Percentiles rank a stretch among this genome's conserved stretches.
These are phyloP conservation scores for Saxophila tyrrhenica DNA, from an alignment of 495 filamentous ascomycete species.

Conservation along the genomic window DNA sequence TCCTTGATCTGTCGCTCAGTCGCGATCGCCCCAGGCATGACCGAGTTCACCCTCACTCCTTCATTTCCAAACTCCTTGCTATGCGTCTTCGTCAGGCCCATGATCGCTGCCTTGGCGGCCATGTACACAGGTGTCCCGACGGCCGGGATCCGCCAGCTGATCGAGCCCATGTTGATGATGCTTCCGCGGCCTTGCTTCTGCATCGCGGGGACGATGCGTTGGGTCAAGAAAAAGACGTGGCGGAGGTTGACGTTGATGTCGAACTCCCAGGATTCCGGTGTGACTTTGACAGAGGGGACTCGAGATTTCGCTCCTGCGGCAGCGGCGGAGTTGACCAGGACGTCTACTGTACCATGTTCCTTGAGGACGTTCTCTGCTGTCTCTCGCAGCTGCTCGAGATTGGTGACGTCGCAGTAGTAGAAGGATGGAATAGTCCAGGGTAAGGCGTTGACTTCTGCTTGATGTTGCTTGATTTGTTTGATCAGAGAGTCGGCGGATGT, in stretches of 20 bases:
- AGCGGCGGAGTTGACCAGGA: conserved; percentile 18
- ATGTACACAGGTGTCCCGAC: conserved; percentile 19
- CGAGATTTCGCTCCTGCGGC: conserved; percentile 12
- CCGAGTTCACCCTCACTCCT: conserved; percentile 21
- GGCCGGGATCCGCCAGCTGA: conserved; percentile 27
- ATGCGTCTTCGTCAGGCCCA: conserved; percentile 18
- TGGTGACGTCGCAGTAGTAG: conserved; percentile 15
- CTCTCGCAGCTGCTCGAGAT: conserved; percentile 4
- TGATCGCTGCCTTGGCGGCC: conserved; percentile 27
- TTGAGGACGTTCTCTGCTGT: conserved; percentile 1
- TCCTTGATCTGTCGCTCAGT: conserved; percentile 33
- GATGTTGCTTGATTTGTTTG: neutral
- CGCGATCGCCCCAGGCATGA: conserved; percentile 24
- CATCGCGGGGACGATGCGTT: conserved; percentile 26
- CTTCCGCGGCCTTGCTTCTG: conserved; percentile 17
- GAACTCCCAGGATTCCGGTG: conserved; percentile 23
- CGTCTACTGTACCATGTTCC: conserved; percentile 10
- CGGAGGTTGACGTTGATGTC: conserved; percentile 25
- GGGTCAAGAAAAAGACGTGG: conserved; percentile 32
- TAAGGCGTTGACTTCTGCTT: neutral
- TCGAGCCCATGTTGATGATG: conserved; percentile 26
- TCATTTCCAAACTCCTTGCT: conserved; percentile 13
- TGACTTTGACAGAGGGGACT: conserved; percentile 14
- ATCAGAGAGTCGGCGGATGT: neutral
- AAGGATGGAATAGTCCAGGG: conserved; percentile 2